These are phyloP conservation scores for Thelephora aurantiotincta DNA, from an alignment of 768 basidiomycete species.

Conservation along the genomic window DNA sequence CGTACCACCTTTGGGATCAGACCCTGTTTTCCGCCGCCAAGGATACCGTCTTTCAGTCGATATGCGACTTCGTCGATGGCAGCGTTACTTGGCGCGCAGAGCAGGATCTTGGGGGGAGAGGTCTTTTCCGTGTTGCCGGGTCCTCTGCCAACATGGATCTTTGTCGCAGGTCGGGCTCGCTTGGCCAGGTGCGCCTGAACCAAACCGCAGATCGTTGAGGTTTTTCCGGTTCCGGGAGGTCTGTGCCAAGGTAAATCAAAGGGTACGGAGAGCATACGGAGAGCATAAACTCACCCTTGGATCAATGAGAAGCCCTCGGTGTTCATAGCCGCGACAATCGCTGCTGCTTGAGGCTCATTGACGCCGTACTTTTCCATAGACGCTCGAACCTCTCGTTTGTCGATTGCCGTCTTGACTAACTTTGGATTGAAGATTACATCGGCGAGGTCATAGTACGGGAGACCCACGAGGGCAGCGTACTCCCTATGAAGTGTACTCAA, in stretches of 20 bases:
- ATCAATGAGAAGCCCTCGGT: slow-evolving; percentile 77
- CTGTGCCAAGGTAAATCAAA: slow-evolving; percentile 24
- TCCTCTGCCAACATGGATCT: slow-evolving; percentile 33
- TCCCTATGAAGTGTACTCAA: slow-evolving; percentile 87
- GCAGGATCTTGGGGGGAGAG: slow-evolving; percentile 59
- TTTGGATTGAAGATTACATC: slow-evolving; percentile 56
- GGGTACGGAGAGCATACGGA: neutral
- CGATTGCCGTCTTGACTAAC: slow-evolving; percentile 33
- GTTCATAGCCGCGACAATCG: slow-evolving; percentile 63
- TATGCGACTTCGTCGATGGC: slow-evolving; percentile 94
- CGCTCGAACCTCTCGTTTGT: slow-evolving; percentile 36
- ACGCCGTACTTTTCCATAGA: slow-evolving; percentile 60
- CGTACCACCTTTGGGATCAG: slow-evolving; percentile 74
- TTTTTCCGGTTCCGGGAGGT: slow-evolving; percentile 97
- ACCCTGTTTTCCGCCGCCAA: slow-evolving; percentile 36
- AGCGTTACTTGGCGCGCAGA: slow-evolving; percentile 97
- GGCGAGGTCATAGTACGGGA: slow-evolving; percentile 72
- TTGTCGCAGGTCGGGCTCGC: slow-evolving; percentile 32
- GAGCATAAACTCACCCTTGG: slow-evolving; percentile 55
- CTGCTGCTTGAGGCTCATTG: slow-evolving; percentile 90
- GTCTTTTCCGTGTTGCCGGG: slow-evolving; percentile 25
- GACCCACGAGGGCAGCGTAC: slow-evolving; percentile 71
- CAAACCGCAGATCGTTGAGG: slow-evolving; percentile 93
- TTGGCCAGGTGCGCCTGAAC: slow-evolving; percentile 67
- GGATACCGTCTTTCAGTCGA: slow-evolving; percentile 71